Percentiles rank a stretch among this genome's conserved stretches.
phyloP scores from a whole-genome alignment of 371 early-diverging fungal genomes.

The Ordospora pajunii region DNA sequence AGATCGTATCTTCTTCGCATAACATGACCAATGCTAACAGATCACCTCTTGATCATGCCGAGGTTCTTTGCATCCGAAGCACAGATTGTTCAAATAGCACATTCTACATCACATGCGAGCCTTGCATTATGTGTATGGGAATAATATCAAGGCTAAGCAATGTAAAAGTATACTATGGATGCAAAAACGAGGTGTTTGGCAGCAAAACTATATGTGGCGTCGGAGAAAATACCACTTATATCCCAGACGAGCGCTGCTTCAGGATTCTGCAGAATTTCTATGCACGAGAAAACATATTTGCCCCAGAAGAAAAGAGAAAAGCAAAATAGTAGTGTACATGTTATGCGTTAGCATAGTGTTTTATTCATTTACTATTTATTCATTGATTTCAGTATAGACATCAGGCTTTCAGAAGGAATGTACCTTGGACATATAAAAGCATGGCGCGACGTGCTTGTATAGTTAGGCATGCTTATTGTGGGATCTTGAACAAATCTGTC shows the following conservation, averaged over 20 bases:
- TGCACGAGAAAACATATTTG: constrained; percentile 29
- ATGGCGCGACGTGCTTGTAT: neutral
- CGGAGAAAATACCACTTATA: neutral
- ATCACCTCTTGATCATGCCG: constrained; percentile 51
- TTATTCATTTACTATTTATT: neutral
- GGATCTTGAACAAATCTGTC: constrained; percentile 19
- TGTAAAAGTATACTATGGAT: constrained; percentile 46
- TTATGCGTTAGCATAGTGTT: neutral
- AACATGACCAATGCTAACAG: constrained; percentile 67
- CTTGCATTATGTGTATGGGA: constrained; percentile 93
- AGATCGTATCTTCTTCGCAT: constrained; percentile 72
- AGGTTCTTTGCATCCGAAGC: constrained; percentile 50
- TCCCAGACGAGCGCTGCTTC: constrained; percentile 20
- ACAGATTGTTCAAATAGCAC: constrained; percentile 33
- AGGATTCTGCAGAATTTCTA: constrained; percentile 43
- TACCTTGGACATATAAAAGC: constrained; percentile 35
- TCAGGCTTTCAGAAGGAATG: neutral
- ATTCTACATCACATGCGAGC: constrained; percentile 91
- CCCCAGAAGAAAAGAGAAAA: constrained; percentile 25
- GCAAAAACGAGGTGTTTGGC: constrained; percentile 59
- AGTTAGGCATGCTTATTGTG: neutral
- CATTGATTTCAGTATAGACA: constrained; percentile 16
- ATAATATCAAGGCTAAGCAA: constrained; percentile 63
- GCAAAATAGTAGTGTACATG: neutral
- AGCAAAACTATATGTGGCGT: constrained; percentile 32